Conservation (phyloP, 805 yeast species). For the Candida glaebosa region DNA sequence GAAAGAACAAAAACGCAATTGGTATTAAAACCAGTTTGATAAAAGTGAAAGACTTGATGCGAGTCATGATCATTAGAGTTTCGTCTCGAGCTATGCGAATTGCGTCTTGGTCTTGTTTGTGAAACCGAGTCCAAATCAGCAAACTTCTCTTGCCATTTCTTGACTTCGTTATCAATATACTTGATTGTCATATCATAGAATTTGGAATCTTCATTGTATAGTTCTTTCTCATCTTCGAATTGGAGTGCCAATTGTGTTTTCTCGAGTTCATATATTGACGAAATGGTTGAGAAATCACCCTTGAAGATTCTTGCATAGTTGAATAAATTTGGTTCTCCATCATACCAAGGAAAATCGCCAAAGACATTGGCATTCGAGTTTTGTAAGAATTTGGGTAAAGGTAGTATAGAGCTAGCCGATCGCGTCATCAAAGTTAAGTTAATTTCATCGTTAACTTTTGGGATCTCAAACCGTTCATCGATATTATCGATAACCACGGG, state of each 20-base stretch:
- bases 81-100: slow-evolving; percentile 11
- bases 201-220: slow-evolving; percentile 58
- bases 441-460: slow-evolving; percentile 53
- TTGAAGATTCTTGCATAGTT: slow-evolving; percentile 65
- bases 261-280: slow-evolving; percentile 58
- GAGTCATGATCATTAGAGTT: slow-evolving; percentile 24
- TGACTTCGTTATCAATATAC: slow-evolving; percentile 48
- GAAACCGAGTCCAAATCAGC: slow-evolving; percentile 1
- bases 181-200: slow-evolving; percentile 53
- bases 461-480: slow-evolving; percentile 56
- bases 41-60: slow-evolving; percentile 60
- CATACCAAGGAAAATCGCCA: slow-evolving; percentile 55
- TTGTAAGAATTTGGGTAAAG: slow-evolving; percentile 42
- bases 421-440: slow-evolving; percentile 62
- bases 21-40: slow-evolving; percentile 72
- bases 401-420: slow-evolving; percentile 42
- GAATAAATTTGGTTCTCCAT: slow-evolving; percentile 22
- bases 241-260: slow-evolving; percentile 48
- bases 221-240: slow-evolving; percentile 52
- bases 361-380: slow-evolving; percentile 22
- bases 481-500: slow-evolving; percentile 56
- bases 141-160: slow-evolving; percentile 23
- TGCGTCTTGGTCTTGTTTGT: neutral
- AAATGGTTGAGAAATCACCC: slow-evolving; percentile 55
- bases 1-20: slow-evolving; percentile 63